Evolutionary conservation across 495 filamentous ascomycete genomes (phyloP).

Genomic region (Aspergillus heteromorphus): DNA sequence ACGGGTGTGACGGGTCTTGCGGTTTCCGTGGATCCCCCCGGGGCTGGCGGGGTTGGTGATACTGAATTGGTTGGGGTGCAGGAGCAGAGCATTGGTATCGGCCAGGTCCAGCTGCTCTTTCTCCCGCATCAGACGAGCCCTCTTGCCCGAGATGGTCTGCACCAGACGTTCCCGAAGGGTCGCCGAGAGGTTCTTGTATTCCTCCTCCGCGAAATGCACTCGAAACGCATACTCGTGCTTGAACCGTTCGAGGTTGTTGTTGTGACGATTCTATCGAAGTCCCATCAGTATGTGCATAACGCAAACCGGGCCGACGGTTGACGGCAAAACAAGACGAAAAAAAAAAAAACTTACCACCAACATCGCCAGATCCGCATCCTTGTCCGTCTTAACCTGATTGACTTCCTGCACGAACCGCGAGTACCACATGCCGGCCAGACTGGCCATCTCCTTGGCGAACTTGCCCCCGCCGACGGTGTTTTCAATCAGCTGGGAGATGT

Average conservation of each 20-base stretch:
- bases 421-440: slow-evolving; percentile 74
- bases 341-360: slow-evolving; percentile 58
- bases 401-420: slow-evolving; percentile 74
- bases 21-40: slow-evolving; percentile 70
- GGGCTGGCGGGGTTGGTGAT: slow-evolving; percentile 75
- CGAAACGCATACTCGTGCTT: slow-evolving; percentile 43
- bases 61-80: slow-evolving; percentile 90
- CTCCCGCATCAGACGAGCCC: slow-evolving; percentile 71
- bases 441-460: slow-evolving; percentile 52
- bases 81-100: slow-evolving; percentile 79
- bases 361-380: slow-evolving; percentile 71
- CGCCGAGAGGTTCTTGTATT: slow-evolving; percentile 67
- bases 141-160: slow-evolving; percentile 69
- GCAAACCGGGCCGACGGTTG: background rate
- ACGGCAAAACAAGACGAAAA: slow-evolving; percentile 1
- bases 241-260: slow-evolving; percentile 36
- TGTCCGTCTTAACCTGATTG: slow-evolving; percentile 76
- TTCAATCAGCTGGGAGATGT: slow-evolving; percentile 60
- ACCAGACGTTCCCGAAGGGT: slow-evolving; percentile 83
- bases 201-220: slow-evolving; percentile 70
- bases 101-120: slow-evolving; percentile 86
- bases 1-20: slow-evolving; percentile 78
- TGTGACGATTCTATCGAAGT: slow-evolving; percentile 34
- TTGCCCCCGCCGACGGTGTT: slow-evolving; percentile 50
- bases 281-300: slow-evolving; percentile 4